phyloP scores from a whole-genome alignment of 2,329 filamentous ascomycete species.

The Beauveria caledonica region DNA sequence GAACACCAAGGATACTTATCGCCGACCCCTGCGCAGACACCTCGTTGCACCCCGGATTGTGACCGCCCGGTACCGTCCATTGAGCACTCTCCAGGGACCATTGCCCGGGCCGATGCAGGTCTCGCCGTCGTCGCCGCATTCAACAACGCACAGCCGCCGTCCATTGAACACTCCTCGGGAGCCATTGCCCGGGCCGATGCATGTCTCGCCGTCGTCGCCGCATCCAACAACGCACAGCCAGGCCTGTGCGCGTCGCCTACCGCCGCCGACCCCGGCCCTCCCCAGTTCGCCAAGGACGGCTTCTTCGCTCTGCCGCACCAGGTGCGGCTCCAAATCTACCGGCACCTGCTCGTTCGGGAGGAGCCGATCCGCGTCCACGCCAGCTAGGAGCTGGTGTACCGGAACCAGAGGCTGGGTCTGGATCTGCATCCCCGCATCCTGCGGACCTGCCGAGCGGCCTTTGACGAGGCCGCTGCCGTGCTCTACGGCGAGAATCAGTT shows the following conservation, averaged over 20 bases:
- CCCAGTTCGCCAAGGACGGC: neutral
- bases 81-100: neutral
- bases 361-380: slow-evolving; percentile 26
- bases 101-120: neutral
- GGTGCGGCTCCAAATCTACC: slow-evolving; percentile 24
- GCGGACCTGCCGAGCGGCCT: slow-evolving; percentile 20
- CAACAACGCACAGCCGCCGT: neutral
- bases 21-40: neutral
- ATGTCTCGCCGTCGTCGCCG: neutral
- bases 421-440: slow-evolving; percentile 30
- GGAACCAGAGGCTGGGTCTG: slow-evolving; percentile 16
- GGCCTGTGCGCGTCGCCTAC: neutral
- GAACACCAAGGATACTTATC: neutral
- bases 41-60: neutral
- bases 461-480: slow-evolving; percentile 29
- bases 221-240: neutral
- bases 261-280: neutral
- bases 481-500: slow-evolving; percentile 43
- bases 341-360: slow-evolving; percentile 23
- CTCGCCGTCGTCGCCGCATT: neutral
- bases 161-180: neutral
- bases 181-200: neutral
- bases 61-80: neutral
- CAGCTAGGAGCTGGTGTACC: slow-evolving; percentile 26
- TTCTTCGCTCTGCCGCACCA: slow-evolving; percentile 21